A percentile compares a stretch with the other conserved stretches of the same genome.
phyloP scores from a whole-genome alignment of 2,329 filamentous ascomycete species.

The Colletotrichum cordylinicola region DNA sequence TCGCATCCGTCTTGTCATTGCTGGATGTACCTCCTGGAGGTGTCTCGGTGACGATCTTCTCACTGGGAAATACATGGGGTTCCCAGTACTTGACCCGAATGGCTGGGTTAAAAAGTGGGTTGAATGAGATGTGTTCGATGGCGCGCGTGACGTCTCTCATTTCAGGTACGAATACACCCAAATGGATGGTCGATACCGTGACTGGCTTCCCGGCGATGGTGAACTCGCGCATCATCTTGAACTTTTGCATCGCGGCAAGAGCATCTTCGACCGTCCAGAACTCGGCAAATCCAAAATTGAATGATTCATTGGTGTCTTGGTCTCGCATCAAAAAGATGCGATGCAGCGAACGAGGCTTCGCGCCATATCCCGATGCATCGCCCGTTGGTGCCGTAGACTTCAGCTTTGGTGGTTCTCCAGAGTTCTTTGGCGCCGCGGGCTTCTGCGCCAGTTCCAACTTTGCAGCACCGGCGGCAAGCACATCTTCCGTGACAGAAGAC shows the following conservation, averaged over 20 bases:
- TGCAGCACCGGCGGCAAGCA: conserved; percentile 74
- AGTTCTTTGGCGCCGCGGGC: conserved; percentile 49
- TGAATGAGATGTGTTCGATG: conserved; percentile 70
- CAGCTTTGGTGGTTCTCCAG: conserved; percentile 57
- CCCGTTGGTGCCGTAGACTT: conserved; percentile 63
- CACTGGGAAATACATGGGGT: conserved; percentile 72
- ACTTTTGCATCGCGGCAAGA: conserved; percentile 74
- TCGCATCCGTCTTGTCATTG: conserved; percentile 37
- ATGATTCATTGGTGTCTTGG: conserved; percentile 72
- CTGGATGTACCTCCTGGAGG: conserved; percentile 46
- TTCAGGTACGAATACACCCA: conserved; percentile 83
- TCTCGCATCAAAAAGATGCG: conserved; percentile 81
- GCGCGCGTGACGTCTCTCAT: conserved; percentile 61
- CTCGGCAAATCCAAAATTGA: conserved; percentile 85
- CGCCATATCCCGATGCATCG: conserved; percentile 68
- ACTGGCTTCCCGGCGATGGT: conserved; percentile 79
- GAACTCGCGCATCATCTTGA: conserved; percentile 75
- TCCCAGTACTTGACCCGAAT: conserved; percentile 80
- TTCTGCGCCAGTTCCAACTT: conserved; percentile 72
- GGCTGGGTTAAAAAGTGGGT: conserved; percentile 70
- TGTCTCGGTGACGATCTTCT: conserved; percentile 62
- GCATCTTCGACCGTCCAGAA: conserved; percentile 81
- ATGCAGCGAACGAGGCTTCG: conserved; percentile 75
- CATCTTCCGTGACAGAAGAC: conserved; percentile 72
- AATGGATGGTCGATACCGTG: conserved; percentile 76